A percentile compares a stretch with the other conserved stretches of the same genome.
Evolutionary conservation across 2,329 filamentous ascomycete species (phyloP).

Genomic region (Colletotrichum noveboracense): DNA sequence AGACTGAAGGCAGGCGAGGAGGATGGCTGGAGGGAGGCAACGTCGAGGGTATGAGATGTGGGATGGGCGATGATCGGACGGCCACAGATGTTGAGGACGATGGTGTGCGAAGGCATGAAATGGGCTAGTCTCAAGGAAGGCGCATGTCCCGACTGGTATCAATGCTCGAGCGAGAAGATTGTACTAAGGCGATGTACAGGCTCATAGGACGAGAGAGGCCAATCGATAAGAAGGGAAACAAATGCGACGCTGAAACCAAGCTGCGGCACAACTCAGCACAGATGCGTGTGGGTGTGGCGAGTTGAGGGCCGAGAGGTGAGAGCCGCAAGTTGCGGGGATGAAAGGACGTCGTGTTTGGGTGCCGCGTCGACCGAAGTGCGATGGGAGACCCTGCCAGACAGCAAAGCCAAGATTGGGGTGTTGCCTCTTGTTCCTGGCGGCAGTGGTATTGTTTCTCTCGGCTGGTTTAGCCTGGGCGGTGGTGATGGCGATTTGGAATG

Average conservation of each 20-base stretch:
- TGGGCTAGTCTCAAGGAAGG: conserved; percentile 9
- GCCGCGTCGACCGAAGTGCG: not conserved
- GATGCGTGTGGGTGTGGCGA: conserved; percentile 19
- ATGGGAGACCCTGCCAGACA: conserved; percentile 13
- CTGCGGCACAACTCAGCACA: conserved; percentile 22
- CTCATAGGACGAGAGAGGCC: conserved; percentile 6
- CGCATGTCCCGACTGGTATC: not conserved
- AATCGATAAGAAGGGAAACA: conserved; percentile 16
- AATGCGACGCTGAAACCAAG: conserved; percentile 20
- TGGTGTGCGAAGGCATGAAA: conserved; percentile 16
- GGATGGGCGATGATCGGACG: conserved; percentile 9
- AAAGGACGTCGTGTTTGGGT: not conserved
- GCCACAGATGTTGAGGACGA: not conserved
- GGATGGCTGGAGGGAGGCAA: not conserved
- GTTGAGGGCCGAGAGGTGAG: not conserved
- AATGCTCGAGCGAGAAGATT: conserved; percentile 7
- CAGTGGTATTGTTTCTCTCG: not conserved
- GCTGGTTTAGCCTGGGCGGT: not conserved
- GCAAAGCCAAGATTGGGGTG: not conserved
- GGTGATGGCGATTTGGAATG: conserved; percentile 5
- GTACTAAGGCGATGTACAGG: not conserved
- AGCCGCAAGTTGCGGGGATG: conserved; percentile 11
- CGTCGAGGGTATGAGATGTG: conserved; percentile 1
- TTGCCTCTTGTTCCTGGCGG: conserved; percentile 2
- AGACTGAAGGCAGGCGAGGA: not conserved